phyloP scores from a whole-genome alignment of 2,329 filamentous ascomycete genomes.

The Cercospora beticola region DNA sequence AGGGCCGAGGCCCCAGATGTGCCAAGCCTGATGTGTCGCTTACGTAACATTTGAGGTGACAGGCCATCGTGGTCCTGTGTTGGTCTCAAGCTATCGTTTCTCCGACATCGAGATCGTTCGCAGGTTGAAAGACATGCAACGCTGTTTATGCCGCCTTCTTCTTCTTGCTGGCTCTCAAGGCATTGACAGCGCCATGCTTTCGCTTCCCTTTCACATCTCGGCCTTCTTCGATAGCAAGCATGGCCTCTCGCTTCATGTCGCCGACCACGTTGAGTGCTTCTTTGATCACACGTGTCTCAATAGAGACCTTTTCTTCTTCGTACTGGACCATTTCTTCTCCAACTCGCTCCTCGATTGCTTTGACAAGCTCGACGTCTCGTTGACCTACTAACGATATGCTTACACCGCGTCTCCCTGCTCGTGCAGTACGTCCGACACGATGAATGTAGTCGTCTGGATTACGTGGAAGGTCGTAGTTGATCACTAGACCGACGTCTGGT shows the following conservation, averaged over 20 bases:
- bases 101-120: not conserved
- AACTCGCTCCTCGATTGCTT: slow-evolving; percentile 83
- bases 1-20: not conserved
- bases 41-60: not conserved
- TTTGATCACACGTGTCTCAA: slow-evolving; percentile 84
- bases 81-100: not conserved
- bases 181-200: slow-evolving; percentile 8
- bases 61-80: not conserved
- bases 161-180: slow-evolving; percentile 9
- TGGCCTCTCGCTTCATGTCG: slow-evolving; percentile 91
- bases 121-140: not conserved
- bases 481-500: slow-evolving; percentile 80
- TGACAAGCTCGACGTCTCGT: slow-evolving; percentile 84
- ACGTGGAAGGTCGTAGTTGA: slow-evolving; percentile 96
- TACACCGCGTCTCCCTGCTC: slow-evolving; percentile 81
- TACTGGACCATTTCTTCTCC: slow-evolving; percentile 78
- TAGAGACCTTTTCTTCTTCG: slow-evolving; percentile 84
- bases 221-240: slow-evolving; percentile 87
- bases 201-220: slow-evolving; percentile 87
- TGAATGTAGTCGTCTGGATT: slow-evolving; percentile 98
- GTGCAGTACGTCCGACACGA: slow-evolving; percentile 88
- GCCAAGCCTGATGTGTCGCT: not conserved
- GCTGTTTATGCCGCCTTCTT: not conserved
- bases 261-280: slow-evolving; percentile 85
- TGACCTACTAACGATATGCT: slow-evolving; percentile 88